Percentiles rank a stretch among this genome's conserved stretches.
Evolutionary conservation across 108 stramenopile species (phyloP).

Genomic region (Cyclotella distinguenda): DNA sequence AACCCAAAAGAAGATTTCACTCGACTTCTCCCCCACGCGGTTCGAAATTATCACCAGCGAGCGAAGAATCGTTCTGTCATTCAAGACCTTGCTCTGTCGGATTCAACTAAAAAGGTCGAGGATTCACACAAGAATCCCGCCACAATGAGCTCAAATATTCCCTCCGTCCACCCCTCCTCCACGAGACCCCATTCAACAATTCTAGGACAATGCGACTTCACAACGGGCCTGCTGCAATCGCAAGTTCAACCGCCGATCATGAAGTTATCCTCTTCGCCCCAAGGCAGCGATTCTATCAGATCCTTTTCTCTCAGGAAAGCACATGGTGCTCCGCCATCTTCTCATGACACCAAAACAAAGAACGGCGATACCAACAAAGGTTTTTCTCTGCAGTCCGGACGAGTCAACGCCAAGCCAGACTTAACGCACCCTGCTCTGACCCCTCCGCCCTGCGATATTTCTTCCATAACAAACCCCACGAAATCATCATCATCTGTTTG

Average conservation of each 20-base stretch:
- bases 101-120: background rate
- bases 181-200: too few relatives aligned
- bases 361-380: background rate
- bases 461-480: too few relatives aligned
- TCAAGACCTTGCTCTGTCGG: background rate
- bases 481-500: too few relatives aligned
- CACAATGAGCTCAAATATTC: constrained; percentile 33
- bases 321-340: background rate
- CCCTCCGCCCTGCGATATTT: too few relatives aligned
- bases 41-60: too few relatives aligned
- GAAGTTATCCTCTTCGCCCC: too few relatives aligned
- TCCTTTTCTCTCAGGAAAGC: background rate
- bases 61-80: background rate
- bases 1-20: too few relatives aligned
- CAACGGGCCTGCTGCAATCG: too few relatives aligned
- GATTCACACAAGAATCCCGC: background rate
- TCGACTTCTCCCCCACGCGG: too few relatives aligned
- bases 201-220: too few relatives aligned
- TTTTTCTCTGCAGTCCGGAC: background rate
- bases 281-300: background rate
- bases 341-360: background rate
- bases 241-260: too few relatives aligned
- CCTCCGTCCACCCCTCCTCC: constrained; percentile 28
- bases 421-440: too few relatives aligned
- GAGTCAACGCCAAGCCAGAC: background rate